Conservation (phyloP, 257 asterid species). For the Rubia yunnanensis region DNA sequence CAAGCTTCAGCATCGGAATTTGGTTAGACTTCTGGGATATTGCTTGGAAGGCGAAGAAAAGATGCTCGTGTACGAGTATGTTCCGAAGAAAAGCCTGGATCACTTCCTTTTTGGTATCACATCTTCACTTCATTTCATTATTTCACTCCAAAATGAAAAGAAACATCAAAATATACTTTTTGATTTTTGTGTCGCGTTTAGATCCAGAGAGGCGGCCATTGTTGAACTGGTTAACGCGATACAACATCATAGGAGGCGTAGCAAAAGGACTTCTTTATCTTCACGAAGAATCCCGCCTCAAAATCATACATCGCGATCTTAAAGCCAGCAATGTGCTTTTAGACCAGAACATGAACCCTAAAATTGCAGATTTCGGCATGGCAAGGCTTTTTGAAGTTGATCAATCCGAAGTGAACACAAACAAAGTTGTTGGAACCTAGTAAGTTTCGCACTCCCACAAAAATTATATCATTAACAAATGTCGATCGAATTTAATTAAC, state of each 20-base stretch:
- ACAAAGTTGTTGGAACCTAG: slow-evolving; percentile 18
- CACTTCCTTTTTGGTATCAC: slow-evolving; percentile 20
- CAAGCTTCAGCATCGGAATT: slow-evolving; percentile 23
- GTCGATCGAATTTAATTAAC: background rate
- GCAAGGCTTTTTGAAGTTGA: slow-evolving; percentile 14
- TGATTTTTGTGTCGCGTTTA: background rate
- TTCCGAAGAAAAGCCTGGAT: slow-evolving; percentile 21
- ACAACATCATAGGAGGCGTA: slow-evolving; percentile 22
- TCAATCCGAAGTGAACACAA: slow-evolving; percentile 16
- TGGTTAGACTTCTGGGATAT: slow-evolving; percentile 23
- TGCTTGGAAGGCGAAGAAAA: slow-evolving; percentile 21
- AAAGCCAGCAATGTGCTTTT: slow-evolving; percentile 21
- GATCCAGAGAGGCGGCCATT: slow-evolving; percentile 8
- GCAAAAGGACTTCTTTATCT: slow-evolving; percentile 24
- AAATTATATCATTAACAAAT: too few relatives aligned
- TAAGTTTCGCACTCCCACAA: background rate
- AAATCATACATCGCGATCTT: slow-evolving; percentile 22
- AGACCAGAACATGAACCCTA: slow-evolving; percentile 22
- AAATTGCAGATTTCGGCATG: slow-evolving; percentile 26
- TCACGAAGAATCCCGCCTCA: slow-evolving; percentile 23
- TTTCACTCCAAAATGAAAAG: background rate
- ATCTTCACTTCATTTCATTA: background rate
- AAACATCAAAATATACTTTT: background rate
- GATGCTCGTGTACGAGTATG: slow-evolving; percentile 24
- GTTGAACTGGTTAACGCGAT: slow-evolving; percentile 20